Percentiles rank a stretch among this genome's conserved stretches.
phyloP scores from a whole-genome alignment of 2,329 filamentous ascomycete species.

The Aspergillus novofumigatus region DNA sequence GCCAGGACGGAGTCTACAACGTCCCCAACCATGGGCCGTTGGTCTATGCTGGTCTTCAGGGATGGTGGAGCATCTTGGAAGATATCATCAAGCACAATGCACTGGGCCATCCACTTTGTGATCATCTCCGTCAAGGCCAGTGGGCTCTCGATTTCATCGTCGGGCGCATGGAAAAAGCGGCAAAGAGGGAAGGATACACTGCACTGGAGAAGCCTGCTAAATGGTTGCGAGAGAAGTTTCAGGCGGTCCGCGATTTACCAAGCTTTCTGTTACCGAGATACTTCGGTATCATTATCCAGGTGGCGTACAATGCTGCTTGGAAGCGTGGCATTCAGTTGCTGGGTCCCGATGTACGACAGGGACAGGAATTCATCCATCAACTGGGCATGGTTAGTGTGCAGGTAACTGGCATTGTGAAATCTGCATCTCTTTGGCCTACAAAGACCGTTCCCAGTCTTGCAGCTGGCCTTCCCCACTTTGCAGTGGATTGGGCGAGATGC shows the following conservation, averaged over 20 bases:
- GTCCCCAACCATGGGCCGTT: constrained; percentile 80
- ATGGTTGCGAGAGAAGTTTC: constrained; percentile 82
- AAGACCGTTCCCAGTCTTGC: constrained; percentile 82
- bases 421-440: constrained; percentile 82
- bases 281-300: constrained; percentile 83
- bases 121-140: constrained; percentile 84
- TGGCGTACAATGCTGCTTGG: constrained; percentile 79
- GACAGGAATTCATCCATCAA: constrained; percentile 84
- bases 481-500: constrained; percentile 88
- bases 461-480: constrained; percentile 89
- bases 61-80: constrained; percentile 92
- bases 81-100: constrained; percentile 84
- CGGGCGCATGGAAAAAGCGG: constrained; percentile 69
- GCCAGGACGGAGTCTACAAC: constrained; percentile 80
- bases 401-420: constrained; percentile 82
- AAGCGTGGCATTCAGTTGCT: constrained; percentile 75
- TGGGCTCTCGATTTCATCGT: constrained; percentile 91
- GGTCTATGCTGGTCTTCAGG: constrained; percentile 94
- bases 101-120: constrained; percentile 86
- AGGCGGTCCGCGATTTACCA: constrained; percentile 78
- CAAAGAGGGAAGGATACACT: constrained; percentile 58
- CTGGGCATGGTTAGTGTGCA: constrained; percentile 90
- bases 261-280: constrained; percentile 89
- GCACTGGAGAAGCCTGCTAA: constrained; percentile 61
- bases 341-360: constrained; percentile 69